Base-by-base conservation (phyloP, 352 stramenopile genomes). In the Globisporangium paroecandrum region DNA sequence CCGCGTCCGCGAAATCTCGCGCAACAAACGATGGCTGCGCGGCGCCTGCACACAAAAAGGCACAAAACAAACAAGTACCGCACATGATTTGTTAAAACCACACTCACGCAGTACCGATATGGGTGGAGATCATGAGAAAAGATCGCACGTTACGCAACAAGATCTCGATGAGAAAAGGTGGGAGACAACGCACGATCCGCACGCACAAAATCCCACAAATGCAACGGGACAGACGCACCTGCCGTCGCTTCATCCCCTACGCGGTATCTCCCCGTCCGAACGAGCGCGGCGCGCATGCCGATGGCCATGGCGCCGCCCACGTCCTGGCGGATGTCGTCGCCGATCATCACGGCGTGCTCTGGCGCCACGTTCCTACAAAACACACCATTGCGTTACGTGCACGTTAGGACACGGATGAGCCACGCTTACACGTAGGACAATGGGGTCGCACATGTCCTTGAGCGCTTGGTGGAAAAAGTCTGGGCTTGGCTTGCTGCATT, bases 201-300 rank as follows among this genome's bases (percentile, higher is more conserved):
- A 43, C 4, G 34, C 34, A 53, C 18, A 53, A 47, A 62, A 20
- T 47, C 38, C 6, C 38, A 12, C 22, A 13, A 32, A 32, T 32
- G 2, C 3, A 32, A 32, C 27, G 27, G 27, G 3, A 32, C 27
- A 2, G 10, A 15, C 27, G 43, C 27, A 43, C 24, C 43, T 38
- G 25, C 24, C 12, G 46, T 20, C 1, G 15, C 47, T 47, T 86
- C 77, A 51, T 87, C 79, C 10, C 72, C 74, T 20, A 32, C 15
- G 13, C 82, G 71, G 57, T 87, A 87, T 57, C 87, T 83, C 38
- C 82, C 79, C 3, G 79, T 90, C 13, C 75, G 72, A 24, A 90
- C 75, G 9, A 90, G 73, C 51, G 80, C 69, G 0, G 64, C 66
- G 7, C 58, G 73, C 77, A 89, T 84, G 6, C 79, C 79, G 20